Evolutionary conservation across 2,329 filamentous ascomycete genomes (phyloP), one percentile per base, ranked within the genome.

Genomic region (Penicillium sclerotiorum): DNA sequence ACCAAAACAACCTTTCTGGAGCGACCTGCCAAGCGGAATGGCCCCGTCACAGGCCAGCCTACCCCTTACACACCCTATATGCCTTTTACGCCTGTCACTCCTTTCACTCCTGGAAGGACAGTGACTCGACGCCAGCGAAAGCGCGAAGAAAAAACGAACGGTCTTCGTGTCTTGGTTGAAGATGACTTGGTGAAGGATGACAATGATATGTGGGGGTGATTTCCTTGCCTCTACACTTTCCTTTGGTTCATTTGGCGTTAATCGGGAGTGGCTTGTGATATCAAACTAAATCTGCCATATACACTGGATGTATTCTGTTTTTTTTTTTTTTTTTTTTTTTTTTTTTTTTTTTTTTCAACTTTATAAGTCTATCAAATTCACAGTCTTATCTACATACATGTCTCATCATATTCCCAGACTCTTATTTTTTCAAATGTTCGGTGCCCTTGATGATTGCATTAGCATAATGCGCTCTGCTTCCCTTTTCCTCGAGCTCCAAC

Each of bases 401-500:
- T 18, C 5, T 43, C 27, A 15, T 33, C 11, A 18, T 27, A 9
- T 44, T 27, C 15, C 11, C n/a, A 11, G 5, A 36, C 15, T 12
- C 11, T 36, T 39, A 37, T 13, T 52, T 57, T 45, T 53, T 59
- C 50, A 68, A 53, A 58, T 68, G 66, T 32, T 57, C 47, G 20
- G 63, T 62, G 8, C 65, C 66, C 8, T 56, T 52, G 9, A 68
- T 59, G 15, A 85, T 75, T 13, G 80, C 79, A 52, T 78, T 77
- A 1, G 80, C 74, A 35, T 83, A 74, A 4, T 75, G 73, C 1
- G 80, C 80, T 58, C 81, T 73, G n/a, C 83, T 75, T 1, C 72
- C 75, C 1, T 78, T 79, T 58, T 82, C 80, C 66, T 85, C 82
- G 15, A 86, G 68, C 15, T 80, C 79, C 60, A 84, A 64, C 50